These are phyloP conservation scores for Cystofilobasidium ferigula DNA, from an alignment of 768 basidiomycete species.

Conservation along the genomic window DNA sequence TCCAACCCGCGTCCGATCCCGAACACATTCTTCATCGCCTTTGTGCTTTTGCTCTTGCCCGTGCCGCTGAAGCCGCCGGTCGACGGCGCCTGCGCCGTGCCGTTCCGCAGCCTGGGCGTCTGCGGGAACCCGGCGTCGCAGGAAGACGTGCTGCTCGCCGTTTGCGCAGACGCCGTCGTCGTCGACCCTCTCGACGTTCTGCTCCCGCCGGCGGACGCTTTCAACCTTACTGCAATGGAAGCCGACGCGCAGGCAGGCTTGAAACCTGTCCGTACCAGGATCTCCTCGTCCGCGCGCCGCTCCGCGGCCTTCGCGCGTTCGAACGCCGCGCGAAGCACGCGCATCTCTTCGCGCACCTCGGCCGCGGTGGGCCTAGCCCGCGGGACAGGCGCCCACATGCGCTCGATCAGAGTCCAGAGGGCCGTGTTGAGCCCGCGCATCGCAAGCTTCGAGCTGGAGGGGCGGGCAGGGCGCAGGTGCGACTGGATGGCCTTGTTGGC, in stretches of 20 bases:
- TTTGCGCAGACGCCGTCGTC: neutral
- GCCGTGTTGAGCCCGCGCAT: neutral
- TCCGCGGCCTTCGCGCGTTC: neutral
- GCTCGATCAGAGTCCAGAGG: neutral
- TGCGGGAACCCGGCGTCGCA: neutral
- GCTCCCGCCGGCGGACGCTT: neutral
- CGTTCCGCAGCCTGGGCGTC: neutral
- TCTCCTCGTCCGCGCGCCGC: neutral
- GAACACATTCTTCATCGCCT: too few relatives aligned
- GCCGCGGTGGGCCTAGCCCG: neutral
- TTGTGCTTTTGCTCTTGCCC: neutral
- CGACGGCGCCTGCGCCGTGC: neutral
- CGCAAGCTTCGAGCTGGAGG: neutral
- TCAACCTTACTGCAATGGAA: too few relatives aligned
- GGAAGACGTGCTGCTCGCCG: neutral
- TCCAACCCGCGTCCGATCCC: too few relatives aligned
- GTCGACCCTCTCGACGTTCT: neutral
- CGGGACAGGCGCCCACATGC: neutral
- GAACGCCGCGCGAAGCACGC: neutral
- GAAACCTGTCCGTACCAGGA: neutral
- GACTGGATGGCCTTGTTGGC: slow-evolving; percentile 5
- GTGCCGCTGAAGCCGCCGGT: too few relatives aligned
- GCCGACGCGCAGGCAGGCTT: neutral
- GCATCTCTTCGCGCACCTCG: neutral
- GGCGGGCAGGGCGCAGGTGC: neutral